A percentile compares a stretch with the other conserved stretches of the same genome.
Conservation (phyloP, 306 rosid genomes). For the Cercis canadensis region DNA sequence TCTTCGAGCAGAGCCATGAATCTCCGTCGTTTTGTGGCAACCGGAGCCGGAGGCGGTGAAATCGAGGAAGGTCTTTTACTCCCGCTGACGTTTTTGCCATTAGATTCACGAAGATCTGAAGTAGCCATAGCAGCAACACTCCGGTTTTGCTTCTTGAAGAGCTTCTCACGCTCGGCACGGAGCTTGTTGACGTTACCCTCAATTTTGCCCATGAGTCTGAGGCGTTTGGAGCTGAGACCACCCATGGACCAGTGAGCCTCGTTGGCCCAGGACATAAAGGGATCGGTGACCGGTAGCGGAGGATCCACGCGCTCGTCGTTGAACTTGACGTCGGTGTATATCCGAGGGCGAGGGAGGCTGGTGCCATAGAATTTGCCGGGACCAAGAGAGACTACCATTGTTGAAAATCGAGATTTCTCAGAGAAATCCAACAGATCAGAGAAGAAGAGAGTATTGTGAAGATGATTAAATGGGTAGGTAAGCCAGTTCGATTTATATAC, state of each 20-base stretch:
- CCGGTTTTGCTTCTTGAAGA: constrained; percentile 31
- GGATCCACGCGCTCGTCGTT: constrained; percentile 75
- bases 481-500: constrained; percentile 7
- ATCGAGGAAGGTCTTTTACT: constrained; percentile 7
- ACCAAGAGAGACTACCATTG: constrained; percentile 70
- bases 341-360: constrained; percentile 87
- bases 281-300: constrained; percentile 59
- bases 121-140: not conserved
- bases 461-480: no score
- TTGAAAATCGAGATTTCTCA: not conserved
- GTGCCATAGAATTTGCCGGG: constrained; percentile 86
- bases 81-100: not conserved
- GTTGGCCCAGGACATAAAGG: constrained; percentile 72
- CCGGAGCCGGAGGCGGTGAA: constrained; percentile 80
- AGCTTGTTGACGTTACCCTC: constrained; percentile 76
- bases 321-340: constrained; percentile 74
- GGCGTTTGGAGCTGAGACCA: constrained; percentile 74
- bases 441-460: not conserved
- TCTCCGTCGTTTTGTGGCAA: constrained; percentile 55
- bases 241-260: constrained; percentile 99
- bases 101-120: not conserved
- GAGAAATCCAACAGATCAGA: not conserved
- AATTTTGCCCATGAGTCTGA: constrained; percentile 79
- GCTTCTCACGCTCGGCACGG: constrained; percentile 57
- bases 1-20: constrained; percentile 46